Conservation (phyloP, 345 rosid species). For the Trapa incisa region DNA sequence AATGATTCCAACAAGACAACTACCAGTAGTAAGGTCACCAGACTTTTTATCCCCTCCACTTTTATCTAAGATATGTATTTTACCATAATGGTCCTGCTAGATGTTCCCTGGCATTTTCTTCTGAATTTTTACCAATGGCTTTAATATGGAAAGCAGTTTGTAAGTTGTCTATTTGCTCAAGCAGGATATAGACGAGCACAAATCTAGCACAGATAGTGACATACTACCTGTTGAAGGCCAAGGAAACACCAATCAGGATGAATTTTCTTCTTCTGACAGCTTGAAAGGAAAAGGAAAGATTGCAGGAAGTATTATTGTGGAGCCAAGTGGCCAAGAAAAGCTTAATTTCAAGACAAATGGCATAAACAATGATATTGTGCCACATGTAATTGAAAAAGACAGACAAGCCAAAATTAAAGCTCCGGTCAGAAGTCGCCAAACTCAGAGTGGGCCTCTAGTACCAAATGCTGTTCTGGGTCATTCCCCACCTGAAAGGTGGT, state of each 20-base stretch:
- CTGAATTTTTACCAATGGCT: constrained; percentile 1
- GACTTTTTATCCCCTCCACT: background rate
- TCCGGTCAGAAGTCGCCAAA: constrained; percentile 47
- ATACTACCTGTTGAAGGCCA: constrained; percentile 23
- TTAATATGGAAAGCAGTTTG: background rate
- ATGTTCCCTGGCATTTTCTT: background rate
- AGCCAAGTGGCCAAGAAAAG: constrained; percentile 27
- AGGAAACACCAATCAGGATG: constrained; percentile 22
- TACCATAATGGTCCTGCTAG: background rate
- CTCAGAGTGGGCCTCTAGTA: constrained; percentile 79
- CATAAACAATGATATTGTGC: constrained; percentile 28
- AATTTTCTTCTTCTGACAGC: constrained; percentile 20
- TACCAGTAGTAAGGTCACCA: constrained; percentile 34
- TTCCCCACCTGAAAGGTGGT: constrained; percentile 47
- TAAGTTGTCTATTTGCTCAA: constrained; percentile 12
- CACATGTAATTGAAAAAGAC: constrained; percentile 45
- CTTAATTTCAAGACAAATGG: constrained; percentile 27
- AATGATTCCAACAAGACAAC: constrained; percentile 31
- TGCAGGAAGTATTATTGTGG: constrained; percentile 28
- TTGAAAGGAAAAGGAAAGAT: constrained; percentile 39
- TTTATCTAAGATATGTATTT: background rate
- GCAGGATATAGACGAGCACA: constrained; percentile 23
- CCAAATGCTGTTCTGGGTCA: constrained; percentile 45
- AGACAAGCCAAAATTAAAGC: constrained; percentile 32
- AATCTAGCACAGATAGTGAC: constrained; percentile 18